Evolutionary conservation across 768 basidiomycete species (phyloP), one percentile per base, ranked within the genome.

Genomic region (Tricholoma bakamatsutake): DNA sequence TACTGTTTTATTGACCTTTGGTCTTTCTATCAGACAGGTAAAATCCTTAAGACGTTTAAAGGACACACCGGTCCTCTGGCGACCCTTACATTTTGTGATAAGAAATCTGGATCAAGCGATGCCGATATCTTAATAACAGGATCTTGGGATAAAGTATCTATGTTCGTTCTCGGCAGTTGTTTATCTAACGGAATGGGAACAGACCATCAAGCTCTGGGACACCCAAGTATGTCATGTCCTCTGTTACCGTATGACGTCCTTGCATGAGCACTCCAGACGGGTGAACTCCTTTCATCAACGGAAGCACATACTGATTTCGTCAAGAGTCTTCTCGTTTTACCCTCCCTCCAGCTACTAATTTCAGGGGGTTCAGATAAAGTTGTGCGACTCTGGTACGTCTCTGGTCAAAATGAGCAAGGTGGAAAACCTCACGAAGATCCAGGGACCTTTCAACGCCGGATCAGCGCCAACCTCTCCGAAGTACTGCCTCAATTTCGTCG

Each of bases 51-150:
- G 64, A 68, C 88, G 15, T 94, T 82, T 72, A 83, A 77, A 63
- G 94, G 93, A 0, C 96, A 99, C 66, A 81, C 79, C 2, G 96
- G 89, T 5, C 96, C 96, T 33, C 91, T 95, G 48, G 95, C 95
- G 3, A 83, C 80, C 33, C 72, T 99, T 31, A 83, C 84, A 5
- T 87, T 98, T 63, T 80, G 72, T 60, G 75, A 82, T 59, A 73
- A 69, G 54, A 61, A 53, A 13, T 57, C 61, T 24, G 72, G 74
- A 10, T 71, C 75, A 35, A 73, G 68, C 12, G 72, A 78, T 55
- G 70, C 67, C 11, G 75, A 77, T 58, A 67, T 88, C 7, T 71
- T 99, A 35, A 80, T 98, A 59, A 93, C 90, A 43, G 94, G 90
- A 18, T 94, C 94, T 46, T 99, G 97, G 97, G 97, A 99, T 68